Conservation (phyloP, 2,329 filamentous ascomycete genomes). For the Xylariaceae sp. region DNA sequence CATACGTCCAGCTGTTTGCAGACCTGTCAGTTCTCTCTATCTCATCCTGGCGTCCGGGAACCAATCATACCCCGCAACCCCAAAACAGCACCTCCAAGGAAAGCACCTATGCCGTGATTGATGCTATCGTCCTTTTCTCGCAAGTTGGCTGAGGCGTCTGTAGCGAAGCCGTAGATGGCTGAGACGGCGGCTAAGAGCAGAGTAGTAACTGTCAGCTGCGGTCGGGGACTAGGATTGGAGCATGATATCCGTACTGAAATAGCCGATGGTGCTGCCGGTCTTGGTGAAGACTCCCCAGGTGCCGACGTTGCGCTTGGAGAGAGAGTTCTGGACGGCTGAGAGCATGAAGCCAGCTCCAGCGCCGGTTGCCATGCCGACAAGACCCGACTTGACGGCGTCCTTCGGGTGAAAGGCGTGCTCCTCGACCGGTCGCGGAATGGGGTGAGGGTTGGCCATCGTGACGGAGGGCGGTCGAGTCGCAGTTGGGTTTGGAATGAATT, state of each 20-base stretch:
- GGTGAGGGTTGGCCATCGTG: slow-evolving; percentile 34
- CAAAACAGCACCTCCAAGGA: slow-evolving; percentile 69
- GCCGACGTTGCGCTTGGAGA: slow-evolving; percentile 79
- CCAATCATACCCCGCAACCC: slow-evolving; percentile 67
- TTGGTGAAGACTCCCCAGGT: slow-evolving; percentile 76
- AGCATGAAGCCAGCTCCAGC: slow-evolving; percentile 67
- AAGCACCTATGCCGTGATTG: slow-evolving; percentile 74
- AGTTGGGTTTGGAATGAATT: slow-evolving; percentile 6
- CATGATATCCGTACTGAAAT: slow-evolving; percentile 43
- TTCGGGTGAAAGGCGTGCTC: slow-evolving; percentile 63
- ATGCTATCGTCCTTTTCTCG: slow-evolving; percentile 78
- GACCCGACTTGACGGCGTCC: slow-evolving; percentile 68
- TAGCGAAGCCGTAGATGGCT: slow-evolving; percentile 74
- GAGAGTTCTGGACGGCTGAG: slow-evolving; percentile 81
- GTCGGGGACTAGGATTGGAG: background rate
- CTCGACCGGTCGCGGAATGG: slow-evolving; percentile 25
- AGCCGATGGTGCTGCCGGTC: slow-evolving; percentile 70
- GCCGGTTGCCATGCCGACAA: slow-evolving; percentile 64
- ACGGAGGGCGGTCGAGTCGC: slow-evolving; percentile 23
- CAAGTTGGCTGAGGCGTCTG: slow-evolving; percentile 75
- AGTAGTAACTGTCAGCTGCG: slow-evolving; percentile 11
- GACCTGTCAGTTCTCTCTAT: slow-evolving; percentile 5
- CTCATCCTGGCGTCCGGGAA: background rate
- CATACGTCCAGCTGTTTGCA: slow-evolving; percentile 54
- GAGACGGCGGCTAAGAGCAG: slow-evolving; percentile 62